Conservation (phyloP, 2,329 filamentous ascomycete genomes). For the Epichloe baconii region DNA sequence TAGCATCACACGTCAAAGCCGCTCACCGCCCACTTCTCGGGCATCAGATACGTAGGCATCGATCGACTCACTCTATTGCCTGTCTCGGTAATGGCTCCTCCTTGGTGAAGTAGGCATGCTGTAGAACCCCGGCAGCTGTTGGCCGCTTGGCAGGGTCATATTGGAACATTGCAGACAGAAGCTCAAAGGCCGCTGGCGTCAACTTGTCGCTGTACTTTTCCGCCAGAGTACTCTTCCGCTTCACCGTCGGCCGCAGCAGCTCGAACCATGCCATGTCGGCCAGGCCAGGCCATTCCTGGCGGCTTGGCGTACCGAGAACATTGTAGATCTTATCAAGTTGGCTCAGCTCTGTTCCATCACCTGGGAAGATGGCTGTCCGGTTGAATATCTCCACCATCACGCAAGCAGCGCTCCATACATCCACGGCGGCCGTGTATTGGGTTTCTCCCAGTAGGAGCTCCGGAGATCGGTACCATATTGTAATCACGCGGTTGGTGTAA, state of each 20-base stretch:
- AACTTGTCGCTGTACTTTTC: slow-evolving; percentile 71
- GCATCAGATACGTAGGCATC: background rate
- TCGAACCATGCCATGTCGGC: slow-evolving; percentile 97
- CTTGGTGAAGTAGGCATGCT: slow-evolving; percentile 74
- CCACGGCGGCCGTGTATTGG: slow-evolving; percentile 76
- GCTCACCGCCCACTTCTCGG: too few relatives aligned
- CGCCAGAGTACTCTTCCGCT: slow-evolving; percentile 61
- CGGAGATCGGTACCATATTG: slow-evolving; percentile 92
- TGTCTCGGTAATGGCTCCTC: slow-evolving; percentile 70
- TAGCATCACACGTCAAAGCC: background rate
- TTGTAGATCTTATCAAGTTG: slow-evolving; percentile 96
- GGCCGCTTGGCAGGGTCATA: slow-evolving; percentile 81
- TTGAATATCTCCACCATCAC: slow-evolving; percentile 96
- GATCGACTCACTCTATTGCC: slow-evolving; percentile 58
- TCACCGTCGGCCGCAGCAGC: slow-evolving; percentile 65
- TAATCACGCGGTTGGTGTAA: slow-evolving; percentile 97
- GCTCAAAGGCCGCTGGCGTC: slow-evolving; percentile 67
- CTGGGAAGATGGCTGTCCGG: slow-evolving; percentile 83
- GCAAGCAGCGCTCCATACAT: slow-evolving; percentile 95
- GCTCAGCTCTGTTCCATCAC: slow-evolving; percentile 88
- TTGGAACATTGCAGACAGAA: slow-evolving; percentile 72
- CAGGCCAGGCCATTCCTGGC: slow-evolving; percentile 74
- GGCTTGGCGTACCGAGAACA: slow-evolving; percentile 76
- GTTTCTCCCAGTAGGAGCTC: slow-evolving; percentile 87
- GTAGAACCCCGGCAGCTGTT: slow-evolving; percentile 68